phyloP scores from a whole-genome alignment of 225 moss, liverwort and hornwort genomes.

The Straminergon stramineum region DNA sequence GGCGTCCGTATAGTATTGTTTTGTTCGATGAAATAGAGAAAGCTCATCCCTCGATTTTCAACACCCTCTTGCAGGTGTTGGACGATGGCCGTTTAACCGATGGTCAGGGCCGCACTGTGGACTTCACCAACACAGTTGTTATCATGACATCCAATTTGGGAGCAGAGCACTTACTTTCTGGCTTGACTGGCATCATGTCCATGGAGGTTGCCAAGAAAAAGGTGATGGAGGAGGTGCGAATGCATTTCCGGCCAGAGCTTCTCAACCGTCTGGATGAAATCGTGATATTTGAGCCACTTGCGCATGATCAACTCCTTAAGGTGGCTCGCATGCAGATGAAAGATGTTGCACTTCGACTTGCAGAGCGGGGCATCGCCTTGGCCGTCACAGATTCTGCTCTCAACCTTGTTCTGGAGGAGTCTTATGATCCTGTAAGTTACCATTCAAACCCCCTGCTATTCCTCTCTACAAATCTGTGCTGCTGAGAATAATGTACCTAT shows the following conservation, averaged over 20 bases:
- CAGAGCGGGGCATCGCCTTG: constrained; percentile 81
- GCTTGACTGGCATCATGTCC: constrained; percentile 45
- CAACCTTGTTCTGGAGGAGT: constrained; percentile 62
- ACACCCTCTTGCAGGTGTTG: constrained; percentile 79
- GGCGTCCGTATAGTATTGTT: constrained; percentile 80
- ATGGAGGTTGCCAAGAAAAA: constrained; percentile 67
- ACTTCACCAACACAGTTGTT: constrained; percentile 84
- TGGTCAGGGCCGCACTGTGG: constrained; percentile 85
- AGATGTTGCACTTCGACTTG: constrained; percentile 71
- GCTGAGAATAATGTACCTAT: background rate
- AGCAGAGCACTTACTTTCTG: constrained; percentile 79
- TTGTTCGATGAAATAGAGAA: constrained; percentile 96
- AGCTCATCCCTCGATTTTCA: constrained; percentile 80
- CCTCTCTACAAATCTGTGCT: background rate
- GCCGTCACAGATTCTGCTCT: constrained; percentile 87
- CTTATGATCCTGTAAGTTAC: constrained; percentile 66
- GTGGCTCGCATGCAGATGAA: constrained; percentile 94
- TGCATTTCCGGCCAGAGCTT: constrained; percentile 79
- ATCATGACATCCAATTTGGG: constrained; percentile 94
- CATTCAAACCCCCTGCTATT: background rate
- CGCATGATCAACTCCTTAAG: constrained; percentile 57
- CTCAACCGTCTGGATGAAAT: constrained; percentile 90
- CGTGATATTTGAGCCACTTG: constrained; percentile 79
- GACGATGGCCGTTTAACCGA: constrained; percentile 97
- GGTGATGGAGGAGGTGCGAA: constrained; percentile 71